Percentiles rank a stretch among this genome's conserved stretches.
Conservation (phyloP, 441 rosid species). For the Bruguiera hainesii region DNA sequence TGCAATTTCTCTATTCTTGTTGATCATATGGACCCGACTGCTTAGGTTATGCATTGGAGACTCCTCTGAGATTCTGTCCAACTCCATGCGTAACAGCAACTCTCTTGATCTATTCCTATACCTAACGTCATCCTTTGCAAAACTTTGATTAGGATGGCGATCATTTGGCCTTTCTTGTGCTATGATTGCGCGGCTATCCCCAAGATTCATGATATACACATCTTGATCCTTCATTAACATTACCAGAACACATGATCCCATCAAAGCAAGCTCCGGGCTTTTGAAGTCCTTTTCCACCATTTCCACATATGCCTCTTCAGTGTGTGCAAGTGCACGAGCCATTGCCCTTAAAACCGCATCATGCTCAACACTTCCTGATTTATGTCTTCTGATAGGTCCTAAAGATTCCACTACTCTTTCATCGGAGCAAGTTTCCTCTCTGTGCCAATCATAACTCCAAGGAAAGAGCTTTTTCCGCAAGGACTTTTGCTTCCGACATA, state of each 20-base stretch:
- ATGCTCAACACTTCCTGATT: constrained; percentile 71
- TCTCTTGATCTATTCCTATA: constrained; percentile 77
- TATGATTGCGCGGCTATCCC: constrained; percentile 85
- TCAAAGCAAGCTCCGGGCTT: constrained; percentile 87
- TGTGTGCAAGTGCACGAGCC: constrained; percentile 63
- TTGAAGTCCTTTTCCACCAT: constrained; percentile 84
- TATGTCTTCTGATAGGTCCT: constrained; percentile 76
- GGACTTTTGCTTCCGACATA: constrained; percentile 81
- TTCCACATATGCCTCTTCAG: constrained; percentile 89
- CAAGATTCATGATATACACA: constrained; percentile 94
- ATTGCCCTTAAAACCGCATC: constrained; percentile 82
- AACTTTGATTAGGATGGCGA: constrained; percentile 61
- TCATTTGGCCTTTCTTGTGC: constrained; percentile 88
- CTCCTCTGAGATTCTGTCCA: constrained; percentile 95
- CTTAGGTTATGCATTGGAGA: constrained; percentile 84
- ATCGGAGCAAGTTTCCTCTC: constrained; percentile 63
- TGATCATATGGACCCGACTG: constrained; percentile 60
- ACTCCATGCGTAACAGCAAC: constrained; percentile 81
- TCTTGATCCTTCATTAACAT: constrained; percentile 98
- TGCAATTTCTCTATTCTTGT: constrained; percentile 87
- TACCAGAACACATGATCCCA: constrained; percentile 94
- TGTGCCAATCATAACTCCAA: constrained; percentile 97
- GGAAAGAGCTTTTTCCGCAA: constrained; percentile 89
- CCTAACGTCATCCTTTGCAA: constrained; percentile 58
- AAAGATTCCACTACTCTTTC: constrained; percentile 62